phyloP scores from a whole-genome alignment of 2,329 filamentous ascomycete species.

The Ascochyta koolunga region DNA sequence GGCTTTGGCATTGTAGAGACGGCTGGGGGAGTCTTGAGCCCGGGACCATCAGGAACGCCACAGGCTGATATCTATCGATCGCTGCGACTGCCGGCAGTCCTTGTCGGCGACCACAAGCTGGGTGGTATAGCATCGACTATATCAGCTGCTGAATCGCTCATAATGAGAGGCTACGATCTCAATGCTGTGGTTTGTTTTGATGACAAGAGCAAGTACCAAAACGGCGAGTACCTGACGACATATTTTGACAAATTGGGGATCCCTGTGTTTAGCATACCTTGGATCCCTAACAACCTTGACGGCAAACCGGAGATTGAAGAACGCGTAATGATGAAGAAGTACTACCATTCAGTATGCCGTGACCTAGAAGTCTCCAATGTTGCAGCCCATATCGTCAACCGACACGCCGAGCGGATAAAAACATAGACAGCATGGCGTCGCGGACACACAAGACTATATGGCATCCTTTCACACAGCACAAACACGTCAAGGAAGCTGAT shows the following conservation, averaged over 20 bases:
- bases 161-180: constrained; percentile 79
- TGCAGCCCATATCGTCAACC: constrained; percentile 58
- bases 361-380: constrained; percentile 52
- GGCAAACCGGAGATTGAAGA: constrained; percentile 52
- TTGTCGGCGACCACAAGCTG: constrained; percentile 76
- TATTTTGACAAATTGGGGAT: constrained; percentile 69
- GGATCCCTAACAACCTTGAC: constrained; percentile 61
- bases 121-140: constrained; percentile 84
- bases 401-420: constrained; percentile 63
- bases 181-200: constrained; percentile 72
- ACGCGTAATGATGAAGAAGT: constrained; percentile 62
- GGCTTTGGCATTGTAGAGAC: constrained; percentile 72
- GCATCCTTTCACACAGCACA: constrained; percentile 89
- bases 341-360: constrained; percentile 61
- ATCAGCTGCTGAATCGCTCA: constrained; percentile 78
- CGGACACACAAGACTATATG: constrained; percentile 68
- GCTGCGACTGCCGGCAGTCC: constrained; percentile 72
- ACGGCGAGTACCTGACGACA: constrained; percentile 68
- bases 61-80: constrained; percentile 81
- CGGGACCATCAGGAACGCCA: constrained; percentile 74
- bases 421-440: constrained; percentile 66
- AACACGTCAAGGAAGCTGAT: constrained; percentile 61
- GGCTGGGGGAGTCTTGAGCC: constrained; percentile 81
- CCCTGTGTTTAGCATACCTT: constrained; percentile 61
- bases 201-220: constrained; percentile 67